Evolutionary conservation across 495 filamentous ascomycete species (phyloP).

Genomic region (Xylaria sp.): DNA sequence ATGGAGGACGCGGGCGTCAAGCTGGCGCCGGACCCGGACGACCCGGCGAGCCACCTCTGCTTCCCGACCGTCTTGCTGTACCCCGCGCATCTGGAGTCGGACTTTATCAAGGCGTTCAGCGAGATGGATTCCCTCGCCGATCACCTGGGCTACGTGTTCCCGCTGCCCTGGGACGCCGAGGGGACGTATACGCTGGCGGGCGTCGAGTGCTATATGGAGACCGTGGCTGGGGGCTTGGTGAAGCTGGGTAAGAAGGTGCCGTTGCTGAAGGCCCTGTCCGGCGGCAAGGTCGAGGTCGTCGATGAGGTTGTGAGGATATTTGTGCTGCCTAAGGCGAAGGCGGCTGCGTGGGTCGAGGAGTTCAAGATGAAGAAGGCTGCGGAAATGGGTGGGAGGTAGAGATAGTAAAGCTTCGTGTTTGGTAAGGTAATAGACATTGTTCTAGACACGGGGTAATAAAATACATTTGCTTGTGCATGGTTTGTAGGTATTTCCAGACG

Average conservation of each 20-base stretch:
- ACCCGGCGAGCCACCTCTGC: conserved; percentile 70
- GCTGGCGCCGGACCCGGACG: conserved; percentile 74
- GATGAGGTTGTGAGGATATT: conserved; percentile 84
- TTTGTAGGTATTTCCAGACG: not conserved
- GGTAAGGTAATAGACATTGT: not conserved
- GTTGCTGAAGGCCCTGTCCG: conserved; percentile 73
- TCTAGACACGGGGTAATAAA: not conserved
- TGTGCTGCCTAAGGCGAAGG: conserved; percentile 74
- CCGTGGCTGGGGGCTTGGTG: conserved; percentile 75
- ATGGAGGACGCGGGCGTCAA: conserved; percentile 77
- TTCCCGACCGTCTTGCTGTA: conserved; percentile 87
- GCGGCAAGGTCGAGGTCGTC: conserved; percentile 83
- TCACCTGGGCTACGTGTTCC: conserved; percentile 82
- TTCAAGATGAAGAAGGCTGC: conserved; percentile 74
- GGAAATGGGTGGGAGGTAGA: conserved; percentile 34
- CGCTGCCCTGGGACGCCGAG: conserved; percentile 79
- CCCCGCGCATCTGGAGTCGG: conserved; percentile 74
- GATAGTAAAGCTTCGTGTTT: not conserved
- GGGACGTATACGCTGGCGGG: conserved; percentile 66
- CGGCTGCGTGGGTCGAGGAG: conserved; percentile 76
- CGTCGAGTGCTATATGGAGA: conserved; percentile 95
- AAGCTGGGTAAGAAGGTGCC: conserved; percentile 88
- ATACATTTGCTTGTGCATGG: not conserved
- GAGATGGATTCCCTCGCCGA: conserved; percentile 73
- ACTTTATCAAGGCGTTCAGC: conserved; percentile 86